A percentile compares a stretch with the other conserved stretches of the same genome.
Conservation (phyloP, 2,329 filamentous ascomycete genomes). For the Epichloe coenophiala region DNA sequence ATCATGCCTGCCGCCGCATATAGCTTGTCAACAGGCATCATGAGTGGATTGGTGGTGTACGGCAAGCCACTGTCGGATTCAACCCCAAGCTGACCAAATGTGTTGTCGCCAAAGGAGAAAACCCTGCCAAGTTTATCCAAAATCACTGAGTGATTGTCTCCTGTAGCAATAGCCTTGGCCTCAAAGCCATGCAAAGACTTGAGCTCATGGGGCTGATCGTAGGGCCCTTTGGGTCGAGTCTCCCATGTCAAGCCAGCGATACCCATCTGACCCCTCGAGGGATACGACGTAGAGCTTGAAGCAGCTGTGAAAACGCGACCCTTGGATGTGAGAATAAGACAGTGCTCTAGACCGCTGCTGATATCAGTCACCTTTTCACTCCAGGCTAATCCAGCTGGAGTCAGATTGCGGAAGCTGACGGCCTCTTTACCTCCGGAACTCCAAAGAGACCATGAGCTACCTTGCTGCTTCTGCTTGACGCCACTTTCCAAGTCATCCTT, state of each 20-base stretch:
- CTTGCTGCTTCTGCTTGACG: slow-evolving; percentile 44
- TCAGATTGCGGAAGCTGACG: slow-evolving; percentile 61
- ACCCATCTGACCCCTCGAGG: slow-evolving; percentile 74
- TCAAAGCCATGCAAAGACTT: slow-evolving; percentile 55
- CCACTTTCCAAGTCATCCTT: slow-evolving; percentile 55
- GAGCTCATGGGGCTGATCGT: slow-evolving; percentile 74
- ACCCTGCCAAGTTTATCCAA: slow-evolving; percentile 63
- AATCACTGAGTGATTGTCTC: slow-evolving; percentile 75
- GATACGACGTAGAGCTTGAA: slow-evolving; percentile 64
- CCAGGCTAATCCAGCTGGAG: slow-evolving; percentile 48
- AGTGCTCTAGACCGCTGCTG: slow-evolving; percentile 71
- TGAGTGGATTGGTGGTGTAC: slow-evolving; percentile 54
- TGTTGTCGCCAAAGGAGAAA: slow-evolving; percentile 86
- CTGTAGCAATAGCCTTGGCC: slow-evolving; percentile 63
- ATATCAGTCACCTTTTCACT: slow-evolving; percentile 65
- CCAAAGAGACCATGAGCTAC: slow-evolving; percentile 62
- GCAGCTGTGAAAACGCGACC: slow-evolving; percentile 86
- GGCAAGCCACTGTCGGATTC: slow-evolving; percentile 49
- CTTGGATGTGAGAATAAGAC: slow-evolving; percentile 67
- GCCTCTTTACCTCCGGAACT: slow-evolving; percentile 17
- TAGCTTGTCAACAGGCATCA: slow-evolving; percentile 56
- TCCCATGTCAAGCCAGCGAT: slow-evolving; percentile 71
- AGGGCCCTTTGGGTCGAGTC: slow-evolving; percentile 61
- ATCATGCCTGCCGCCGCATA: slow-evolving; percentile 53
- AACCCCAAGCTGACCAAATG: slow-evolving; percentile 80